Evolutionary conservation across 2,329 filamentous ascomycete genomes (phyloP).

Genomic region (Harringtonia lauricola): DNA sequence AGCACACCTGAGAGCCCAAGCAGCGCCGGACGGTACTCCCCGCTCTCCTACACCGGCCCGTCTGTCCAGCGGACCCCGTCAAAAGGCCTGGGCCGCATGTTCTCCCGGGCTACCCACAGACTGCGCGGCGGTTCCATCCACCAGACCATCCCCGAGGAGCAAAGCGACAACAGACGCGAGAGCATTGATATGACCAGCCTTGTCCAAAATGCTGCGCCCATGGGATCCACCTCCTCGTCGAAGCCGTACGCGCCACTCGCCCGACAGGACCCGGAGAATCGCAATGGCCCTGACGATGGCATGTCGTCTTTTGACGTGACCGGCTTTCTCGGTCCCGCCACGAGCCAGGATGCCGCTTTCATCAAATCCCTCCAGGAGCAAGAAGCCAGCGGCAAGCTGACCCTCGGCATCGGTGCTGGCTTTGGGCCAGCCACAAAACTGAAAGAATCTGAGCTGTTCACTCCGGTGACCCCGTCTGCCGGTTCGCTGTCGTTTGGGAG

Average conservation of each 20-base stretch:
- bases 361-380: constrained; percentile 34
- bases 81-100: constrained; percentile 1
- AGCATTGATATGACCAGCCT: constrained; percentile 25
- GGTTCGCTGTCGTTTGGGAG: constrained; percentile 27
- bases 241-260: constrained; percentile 20
- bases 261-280: constrained; percentile 20
- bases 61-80: not conserved
- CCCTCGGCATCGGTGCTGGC: constrained; percentile 46
- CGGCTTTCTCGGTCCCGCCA: constrained; percentile 32
- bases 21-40: not conserved
- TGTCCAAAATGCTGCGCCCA: constrained; percentile 27
- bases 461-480: constrained; percentile 21
- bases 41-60: not conserved
- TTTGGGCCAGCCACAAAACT: constrained; percentile 36
- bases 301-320: constrained; percentile 32
- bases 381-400: constrained; percentile 43
- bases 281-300: constrained; percentile 8
- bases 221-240: constrained; percentile 14
- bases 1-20: not conserved
- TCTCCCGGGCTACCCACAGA: constrained; percentile 2
- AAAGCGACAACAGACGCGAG: constrained; percentile 21
- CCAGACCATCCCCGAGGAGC: constrained; percentile 25
- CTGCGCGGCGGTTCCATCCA: constrained; percentile 13
- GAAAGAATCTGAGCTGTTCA: constrained; percentile 37
- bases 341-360: constrained; percentile 32